Base-by-base conservation (phyloP, 2,329 filamentous ascomycete species). In the Endothia cerciana region DNA sequence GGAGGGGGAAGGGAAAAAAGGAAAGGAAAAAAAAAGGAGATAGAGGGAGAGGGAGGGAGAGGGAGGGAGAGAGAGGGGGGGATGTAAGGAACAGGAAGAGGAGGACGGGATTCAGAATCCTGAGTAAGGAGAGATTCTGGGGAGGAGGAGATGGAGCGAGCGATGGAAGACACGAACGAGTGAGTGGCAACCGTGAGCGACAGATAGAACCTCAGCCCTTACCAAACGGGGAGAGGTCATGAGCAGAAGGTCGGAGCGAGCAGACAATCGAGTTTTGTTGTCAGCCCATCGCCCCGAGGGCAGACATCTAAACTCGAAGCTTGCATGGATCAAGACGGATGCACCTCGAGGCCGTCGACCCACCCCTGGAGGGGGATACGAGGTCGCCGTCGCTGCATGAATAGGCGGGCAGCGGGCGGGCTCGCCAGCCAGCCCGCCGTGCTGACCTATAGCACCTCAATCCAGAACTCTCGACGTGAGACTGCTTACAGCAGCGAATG, bases 201-300 rank as follows among this genome's bases (percentile, higher is more conserved):
- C 25, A 43, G 36, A 41, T 6, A 43, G 56, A 40, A 60, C 10
- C 36, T 3, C 33, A 40, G 33, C 40, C 38, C 38, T n/a, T 43
- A 43, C 38, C 57, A 45, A 40, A 59, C 19, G 51, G 30, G 17
- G 51, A 22, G 28, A 55, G n/a, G 49, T 49, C 36, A 49, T 25
- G 49, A 62, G 58, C 13, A 40, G 63, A 60, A 33, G 43, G 63
- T n/a, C n/a, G n/a, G n/a, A n/a, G n/a, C n/a, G 40, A 57, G 40
- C 68, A 57, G 64, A 68, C 64, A 59, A 60, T 38, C 60, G 30
- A 57, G 43, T 41, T 53, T 57, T 38, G 57, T 62, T 65, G 41
- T 57, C 47, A 28, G 13, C 10, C 49, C 25, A 45, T 56, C 59
- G 49, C 15, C 10, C 43, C 59, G 38, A 55, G 45, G 22, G 53